Evolutionary conservation across 768 basidiomycete genomes (phyloP).

Genomic region (Heimioporus sp.): DNA sequence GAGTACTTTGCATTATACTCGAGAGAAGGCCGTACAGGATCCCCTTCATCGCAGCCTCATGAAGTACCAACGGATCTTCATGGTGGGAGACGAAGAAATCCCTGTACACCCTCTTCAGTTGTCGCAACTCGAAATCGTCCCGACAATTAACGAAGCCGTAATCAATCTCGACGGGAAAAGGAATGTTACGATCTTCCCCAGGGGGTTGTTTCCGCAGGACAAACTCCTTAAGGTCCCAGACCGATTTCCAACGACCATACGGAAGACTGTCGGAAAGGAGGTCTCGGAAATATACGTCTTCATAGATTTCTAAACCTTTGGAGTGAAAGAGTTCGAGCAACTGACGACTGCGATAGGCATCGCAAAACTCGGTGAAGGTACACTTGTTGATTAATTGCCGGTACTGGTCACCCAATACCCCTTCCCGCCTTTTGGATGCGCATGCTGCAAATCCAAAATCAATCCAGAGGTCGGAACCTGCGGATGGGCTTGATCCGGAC

Average conservation of each 20-base stretch:
- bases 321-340: conserved; percentile 6
- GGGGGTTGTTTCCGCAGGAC: not conserved
- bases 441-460: conserved; percentile 20
- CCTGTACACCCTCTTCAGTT: conserved; percentile 34
- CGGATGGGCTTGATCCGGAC: not conserved
- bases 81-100: conserved; percentile 25
- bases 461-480: conserved; percentile 8
- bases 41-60: conserved; percentile 35
- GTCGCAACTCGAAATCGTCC: conserved; percentile 3
- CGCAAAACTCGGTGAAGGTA: conserved; percentile 12
- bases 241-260: not conserved
- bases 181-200: not conserved
- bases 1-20: conserved; percentile 13
- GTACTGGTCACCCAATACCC: not conserved
- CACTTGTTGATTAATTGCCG: conserved; percentile 2
- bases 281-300: not conserved
- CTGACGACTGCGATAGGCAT: not conserved
- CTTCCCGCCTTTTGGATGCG: conserved; percentile 8
- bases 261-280: not conserved
- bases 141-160: conserved; percentile 16
- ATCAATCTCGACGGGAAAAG: not conserved
- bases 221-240: conserved; percentile 12
- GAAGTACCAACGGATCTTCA: conserved; percentile 33
- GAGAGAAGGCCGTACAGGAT: conserved; percentile 27
- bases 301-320: not conserved